phyloP scores from a whole-genome alignment of 768 basidiomycete species.

The Hygrocybe coccinea region DNA sequence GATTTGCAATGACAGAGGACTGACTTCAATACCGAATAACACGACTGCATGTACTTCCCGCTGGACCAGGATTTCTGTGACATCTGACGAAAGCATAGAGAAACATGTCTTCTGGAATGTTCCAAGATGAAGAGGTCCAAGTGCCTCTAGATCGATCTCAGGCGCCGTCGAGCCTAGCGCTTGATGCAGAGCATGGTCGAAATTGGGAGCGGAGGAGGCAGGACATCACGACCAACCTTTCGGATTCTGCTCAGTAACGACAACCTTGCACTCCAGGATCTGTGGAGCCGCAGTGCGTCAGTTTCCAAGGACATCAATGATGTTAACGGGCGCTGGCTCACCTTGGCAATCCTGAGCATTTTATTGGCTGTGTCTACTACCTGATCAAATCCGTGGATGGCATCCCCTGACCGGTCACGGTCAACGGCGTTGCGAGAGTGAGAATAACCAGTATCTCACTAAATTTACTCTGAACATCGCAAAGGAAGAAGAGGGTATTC shows the following conservation, averaged over 20 bases:
- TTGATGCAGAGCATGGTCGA: conserved; percentile 22
- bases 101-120: conserved; percentile 76
- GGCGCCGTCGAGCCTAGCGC: conserved; percentile 67
- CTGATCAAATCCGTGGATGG: conserved; percentile 67
- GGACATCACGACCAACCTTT: conserved; percentile 32
- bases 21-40: conserved; percentile 84
- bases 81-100: conserved; percentile 76
- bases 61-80: conserved; percentile 46
- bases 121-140: conserved; percentile 54
- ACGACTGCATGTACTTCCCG: conserved; percentile 58
- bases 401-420: conserved; percentile 24
- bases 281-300: conserved; percentile 19
- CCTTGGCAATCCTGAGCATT: conserved; percentile 73
- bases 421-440: background rate
- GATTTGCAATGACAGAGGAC: conserved; percentile 15
- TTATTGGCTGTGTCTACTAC: conserved; percentile 68
- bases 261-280: conserved; percentile 63
- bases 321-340: conserved; percentile 16
- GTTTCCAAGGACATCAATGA: background rate
- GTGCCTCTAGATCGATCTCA: conserved; percentile 50
- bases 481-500: conserved; percentile 65
- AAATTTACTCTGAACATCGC: conserved; percentile 79
- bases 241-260: conserved; percentile 83
- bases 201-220: background rate
- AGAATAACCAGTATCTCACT: conserved; percentile 38